Conservation (phyloP, 2,329 filamentous ascomycete species). For the Aspergillus eucalypticola region DNA sequence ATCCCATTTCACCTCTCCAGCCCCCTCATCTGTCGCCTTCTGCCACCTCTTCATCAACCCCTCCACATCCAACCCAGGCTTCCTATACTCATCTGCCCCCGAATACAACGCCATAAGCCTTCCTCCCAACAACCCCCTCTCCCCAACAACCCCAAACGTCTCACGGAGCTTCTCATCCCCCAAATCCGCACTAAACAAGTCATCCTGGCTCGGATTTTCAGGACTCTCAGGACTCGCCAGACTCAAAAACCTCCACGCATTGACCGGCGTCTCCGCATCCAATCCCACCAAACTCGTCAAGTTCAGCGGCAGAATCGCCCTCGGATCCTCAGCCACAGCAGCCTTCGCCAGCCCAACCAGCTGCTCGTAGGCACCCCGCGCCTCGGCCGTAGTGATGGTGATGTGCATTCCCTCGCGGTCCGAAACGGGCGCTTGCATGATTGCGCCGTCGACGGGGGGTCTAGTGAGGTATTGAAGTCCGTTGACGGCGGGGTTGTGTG, state of each 20-base stretch:
- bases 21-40: slow-evolving; percentile 38
- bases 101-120: slow-evolving; percentile 49
- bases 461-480: slow-evolving; percentile 40
- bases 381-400: slow-evolving; percentile 24
- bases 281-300: slow-evolving; percentile 35
- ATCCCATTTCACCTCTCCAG: slow-evolving; percentile 48
- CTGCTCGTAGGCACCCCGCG: slow-evolving; percentile 32
- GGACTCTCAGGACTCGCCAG: slow-evolving; percentile 56
- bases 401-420: slow-evolving; percentile 67
- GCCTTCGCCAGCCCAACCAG: slow-evolving; percentile 36
- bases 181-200: slow-evolving; percentile 85
- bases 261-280: slow-evolving; percentile 47
- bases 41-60: slow-evolving; percentile 47
- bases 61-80: slow-evolving; percentile 48
- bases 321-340: slow-evolving; percentile 18
- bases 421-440: slow-evolving; percentile 77
- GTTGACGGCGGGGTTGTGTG: slow-evolving; percentile 29
- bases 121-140: slow-evolving; percentile 38
- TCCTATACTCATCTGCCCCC: slow-evolving; percentile 49
- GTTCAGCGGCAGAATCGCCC: slow-evolving; percentile 35
- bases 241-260: slow-evolving; percentile 60
- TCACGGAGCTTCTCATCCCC: slow-evolving; percentile 55
- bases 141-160: slow-evolving; percentile 63
- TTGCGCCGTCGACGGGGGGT: slow-evolving; percentile 67
- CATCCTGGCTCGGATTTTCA: slow-evolving; percentile 68